Base-by-base conservation (phyloP, 2,329 filamentous ascomycete species). In the Aspergillus sojae region DNA sequence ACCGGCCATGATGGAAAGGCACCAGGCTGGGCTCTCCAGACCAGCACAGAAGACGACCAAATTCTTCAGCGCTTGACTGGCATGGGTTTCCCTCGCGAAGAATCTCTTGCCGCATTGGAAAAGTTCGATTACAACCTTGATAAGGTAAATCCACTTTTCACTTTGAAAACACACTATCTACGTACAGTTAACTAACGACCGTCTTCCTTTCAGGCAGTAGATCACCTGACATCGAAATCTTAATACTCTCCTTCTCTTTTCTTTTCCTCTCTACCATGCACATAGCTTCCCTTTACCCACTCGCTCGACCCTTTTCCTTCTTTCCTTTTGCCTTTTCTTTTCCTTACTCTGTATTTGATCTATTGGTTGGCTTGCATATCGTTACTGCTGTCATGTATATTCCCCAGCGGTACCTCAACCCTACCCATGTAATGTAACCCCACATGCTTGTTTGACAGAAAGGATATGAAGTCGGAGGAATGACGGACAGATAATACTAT, bases 111-210 rank as follows among this genome's bases (percentile, higher is more conserved):
- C 57, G 94, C 95, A 28, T 81, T 98, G 75, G 94, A 98, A 83
- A 94, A 94, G 78, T 97, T 91, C 76, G 93, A 98, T 80, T 97
- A 98, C 80, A 95, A 97, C 77, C 85, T 97, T 75, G 93, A 97
- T 79, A 93, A 92, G 87, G 94, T 97, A 81, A 81, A 82, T 58
- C n/a, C 52, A 23, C 9, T 14, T 21, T 28, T 21, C 16, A 14
- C 21, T 12, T 32, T 21, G 16, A 14, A n/a, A n/a, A 11, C 4
- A 3, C 21, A 14, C 12, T 30, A 45, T 56, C 45, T 54, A 23
- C 32, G 21, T 23, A 9, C 11, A 55, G 56, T 60, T 68, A 45
- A 67, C 54, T 60, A 41, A 55, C 46, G 46, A 32, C 5, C 12
- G 48, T 46, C 9, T 57, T n/a, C 10, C 28, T 32, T 11, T 7